Conservation (phyloP, 2,329 filamentous ascomycete genomes). For the Fusarium pininemorale region DNA sequence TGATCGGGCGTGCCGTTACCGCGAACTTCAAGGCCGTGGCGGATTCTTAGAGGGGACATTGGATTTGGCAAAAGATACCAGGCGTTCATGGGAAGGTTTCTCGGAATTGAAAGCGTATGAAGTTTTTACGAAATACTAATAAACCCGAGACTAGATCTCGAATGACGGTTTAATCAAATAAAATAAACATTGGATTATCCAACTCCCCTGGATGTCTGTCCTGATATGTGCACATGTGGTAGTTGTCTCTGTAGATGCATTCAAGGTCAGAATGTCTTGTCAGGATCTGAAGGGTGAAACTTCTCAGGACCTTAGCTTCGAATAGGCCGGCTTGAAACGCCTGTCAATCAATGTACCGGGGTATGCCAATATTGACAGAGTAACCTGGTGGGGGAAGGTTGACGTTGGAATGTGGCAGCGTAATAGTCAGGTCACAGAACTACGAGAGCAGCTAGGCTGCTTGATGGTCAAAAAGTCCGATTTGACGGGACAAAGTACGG, state of each 20-base stretch:
- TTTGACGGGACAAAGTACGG: neutral
- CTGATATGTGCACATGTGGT: neutral
- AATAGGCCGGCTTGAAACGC: neutral
- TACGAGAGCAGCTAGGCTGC: neutral
- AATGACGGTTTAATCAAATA: neutral
- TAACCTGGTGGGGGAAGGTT: neutral
- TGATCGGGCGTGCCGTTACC: neutral
- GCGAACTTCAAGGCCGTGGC: neutral
- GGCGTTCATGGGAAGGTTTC: constrained; percentile 12
- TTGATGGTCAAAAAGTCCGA: neutral
- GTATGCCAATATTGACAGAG: neutral
- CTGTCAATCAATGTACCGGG: neutral
- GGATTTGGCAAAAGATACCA: constrained; percentile 28
- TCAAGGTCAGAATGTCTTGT: neutral
- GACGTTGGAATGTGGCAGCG: constrained; percentile 17
- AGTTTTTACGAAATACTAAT: neutral
- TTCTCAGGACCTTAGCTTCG: neutral
- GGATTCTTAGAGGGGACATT: neutral
- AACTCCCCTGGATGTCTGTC: neutral
- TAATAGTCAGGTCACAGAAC: neutral
- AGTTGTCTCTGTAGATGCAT: no score
- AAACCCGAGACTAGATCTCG: neutral
- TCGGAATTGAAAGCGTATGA: neutral
- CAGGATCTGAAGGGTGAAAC: neutral
- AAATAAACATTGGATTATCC: neutral